phyloP scores from a whole-genome alignment of 2,329 filamentous ascomycete genomes.

The Cordyceps tenuipes region DNA sequence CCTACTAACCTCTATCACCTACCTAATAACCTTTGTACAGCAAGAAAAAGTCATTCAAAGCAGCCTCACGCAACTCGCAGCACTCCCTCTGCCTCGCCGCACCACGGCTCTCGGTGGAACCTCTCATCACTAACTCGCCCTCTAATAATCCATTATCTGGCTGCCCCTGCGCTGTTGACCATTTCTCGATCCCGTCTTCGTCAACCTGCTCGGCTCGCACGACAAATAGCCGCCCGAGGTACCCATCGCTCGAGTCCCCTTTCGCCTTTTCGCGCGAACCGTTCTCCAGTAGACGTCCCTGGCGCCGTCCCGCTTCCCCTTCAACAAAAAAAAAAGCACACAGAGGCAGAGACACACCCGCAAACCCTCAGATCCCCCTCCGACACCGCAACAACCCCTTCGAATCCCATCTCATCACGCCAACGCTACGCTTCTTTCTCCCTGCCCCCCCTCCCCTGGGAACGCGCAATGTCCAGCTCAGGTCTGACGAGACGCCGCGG shows the following conservation, averaged over 20 bases:
- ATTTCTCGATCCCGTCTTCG: neutral
- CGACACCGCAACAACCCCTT: neutral
- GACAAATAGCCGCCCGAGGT: neutral
- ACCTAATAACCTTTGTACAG: too few species aligned
- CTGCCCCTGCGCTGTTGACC: neutral
- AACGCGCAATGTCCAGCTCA: constrained; percentile 32
- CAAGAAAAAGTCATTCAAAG: neutral
- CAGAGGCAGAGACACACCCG: neutral
- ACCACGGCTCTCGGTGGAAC: constrained; percentile 6
- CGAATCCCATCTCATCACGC: neutral
- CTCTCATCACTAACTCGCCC: neutral
- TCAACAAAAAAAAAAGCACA: neutral
- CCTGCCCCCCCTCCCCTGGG: neutral
- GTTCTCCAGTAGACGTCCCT: neutral
- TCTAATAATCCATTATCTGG: neutral
- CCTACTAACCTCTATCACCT: too few species aligned
- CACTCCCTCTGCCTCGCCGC: neutral
- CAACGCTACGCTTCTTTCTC: neutral
- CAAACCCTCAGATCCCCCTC: neutral
- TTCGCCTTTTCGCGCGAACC: neutral
- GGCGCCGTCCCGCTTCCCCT: constrained; percentile 4
- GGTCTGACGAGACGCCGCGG: constrained; percentile 59
- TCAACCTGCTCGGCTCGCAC: neutral
- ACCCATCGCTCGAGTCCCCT: neutral
- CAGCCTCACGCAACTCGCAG: neutral